These are phyloP conservation scores for Coffea humblotiana DNA, from an alignment of 305 asterid species.

Conservation along the genomic window DNA sequence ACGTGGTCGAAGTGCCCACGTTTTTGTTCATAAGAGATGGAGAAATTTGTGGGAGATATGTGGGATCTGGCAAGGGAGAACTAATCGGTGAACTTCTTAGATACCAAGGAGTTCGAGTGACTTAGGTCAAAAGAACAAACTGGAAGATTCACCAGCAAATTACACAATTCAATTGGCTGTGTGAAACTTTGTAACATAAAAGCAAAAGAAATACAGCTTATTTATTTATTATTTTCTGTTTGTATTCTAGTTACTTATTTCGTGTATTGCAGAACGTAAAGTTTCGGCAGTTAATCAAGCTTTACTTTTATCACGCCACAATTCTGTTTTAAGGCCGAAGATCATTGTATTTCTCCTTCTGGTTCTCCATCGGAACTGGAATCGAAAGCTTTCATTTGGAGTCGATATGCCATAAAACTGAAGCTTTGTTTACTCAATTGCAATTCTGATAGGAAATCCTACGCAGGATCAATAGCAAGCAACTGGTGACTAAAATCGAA, in stretches of 20 bases:
- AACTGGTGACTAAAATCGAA: no score
- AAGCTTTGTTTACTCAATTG: no score
- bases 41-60: constrained; percentile 71
- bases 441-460: no score
- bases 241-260: background rate
- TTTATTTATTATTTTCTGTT: background rate
- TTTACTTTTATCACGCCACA: background rate
- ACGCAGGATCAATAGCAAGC: no score
- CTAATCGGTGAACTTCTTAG: constrained; percentile 90
- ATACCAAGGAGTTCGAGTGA: constrained; percentile 88
- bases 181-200: background rate
- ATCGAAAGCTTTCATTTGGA: background rate
- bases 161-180: background rate
- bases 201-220: background rate
- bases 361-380: background rate
- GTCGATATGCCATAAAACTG: no score
- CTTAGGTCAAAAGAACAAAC: constrained; percentile 29
- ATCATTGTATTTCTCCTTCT: background rate
- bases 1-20: constrained; percentile 89
- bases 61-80: constrained; percentile 97
- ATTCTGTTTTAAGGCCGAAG: background rate
- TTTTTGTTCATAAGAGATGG: constrained; percentile 91
- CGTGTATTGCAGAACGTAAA: background rate
- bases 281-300: background rate
- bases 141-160: background rate